Base-by-base conservation (phyloP, 139 green algal genomes). In the Mesostigma viride region DNA sequence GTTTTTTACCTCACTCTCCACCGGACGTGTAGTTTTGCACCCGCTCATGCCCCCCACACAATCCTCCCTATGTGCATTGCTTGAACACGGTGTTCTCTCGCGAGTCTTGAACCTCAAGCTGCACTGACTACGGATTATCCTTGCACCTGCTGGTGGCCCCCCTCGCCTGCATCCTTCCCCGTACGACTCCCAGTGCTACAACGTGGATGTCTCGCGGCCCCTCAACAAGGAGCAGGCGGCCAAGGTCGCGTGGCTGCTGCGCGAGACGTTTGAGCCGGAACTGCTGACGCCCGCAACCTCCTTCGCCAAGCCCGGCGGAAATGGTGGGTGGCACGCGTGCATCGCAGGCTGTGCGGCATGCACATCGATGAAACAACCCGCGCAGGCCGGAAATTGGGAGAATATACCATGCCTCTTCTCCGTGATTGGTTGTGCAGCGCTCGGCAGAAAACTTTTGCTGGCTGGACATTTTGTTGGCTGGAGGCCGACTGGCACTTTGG, bases 211-310 rank as follows among this genome's bases (percentile, higher is more conserved):
- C 3, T 77, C 63, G 3, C 61, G 47, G 8, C 73, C 82, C 0
- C 81, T 99, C 34, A 83, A 73, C 5, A 36, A 62, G 1, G 67
- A 76, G 0, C 82, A 95, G 64, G 79, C 84, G 1, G 75, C 85
- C 4, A 95, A 76, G 22, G 75, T 98, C 64, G 64, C 74, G 3
- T 98, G 92, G 91, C 81, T 98, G 61, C 76, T 99, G 62, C 79
- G 84, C 1, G 92, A 99, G 71, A 99, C 92, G 0, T 99, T 88
- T 76, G 91, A 98, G 79, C 92, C 90, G 1, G 81, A 97, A 68
- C 71, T 77, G 68, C 83, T 98, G 22, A 91, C 80, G 2, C 34
- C 78, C 8, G 24, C 31, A 31, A 83, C 64, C 3, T 3, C 61
- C 30, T 51, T 30, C 0, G 33, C 47, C 45, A 27, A 35, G 11